Evolutionary conservation across 1,139 yeast genomes (phyloP).

Genomic region (Protomyces inundatus): DNA sequence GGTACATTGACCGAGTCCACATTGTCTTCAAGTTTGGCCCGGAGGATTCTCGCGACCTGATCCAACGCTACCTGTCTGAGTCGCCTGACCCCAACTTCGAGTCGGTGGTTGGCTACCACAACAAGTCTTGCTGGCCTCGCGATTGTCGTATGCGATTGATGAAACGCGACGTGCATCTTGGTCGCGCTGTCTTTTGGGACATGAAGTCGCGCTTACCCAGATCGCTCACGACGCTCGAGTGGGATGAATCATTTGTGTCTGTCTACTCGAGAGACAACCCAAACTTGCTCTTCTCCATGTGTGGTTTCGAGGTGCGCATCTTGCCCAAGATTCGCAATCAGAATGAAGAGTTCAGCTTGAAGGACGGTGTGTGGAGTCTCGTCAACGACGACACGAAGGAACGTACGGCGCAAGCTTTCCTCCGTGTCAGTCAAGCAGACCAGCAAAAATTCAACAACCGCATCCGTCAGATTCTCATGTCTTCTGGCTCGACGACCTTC

Average conservation of each 20-base stretch:
- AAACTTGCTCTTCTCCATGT: constrained; percentile 79
- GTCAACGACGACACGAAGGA: constrained; percentile 67
- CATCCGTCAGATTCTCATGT: constrained; percentile 84
- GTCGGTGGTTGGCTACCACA: constrained; percentile 79
- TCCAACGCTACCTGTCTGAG: constrained; percentile 69
- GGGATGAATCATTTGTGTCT: constrained; percentile 80
- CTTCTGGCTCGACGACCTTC: constrained; percentile 93
- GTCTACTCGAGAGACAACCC: constrained; percentile 90
- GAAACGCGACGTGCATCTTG: constrained; percentile 87
- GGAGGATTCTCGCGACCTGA: constrained; percentile 67
- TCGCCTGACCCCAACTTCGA: constrained; percentile 91
- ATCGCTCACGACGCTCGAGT: constrained; percentile 64
- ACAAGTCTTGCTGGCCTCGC: constrained; percentile 90
- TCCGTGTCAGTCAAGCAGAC: constrained; percentile 77
- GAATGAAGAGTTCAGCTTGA: constrained; percentile 40
- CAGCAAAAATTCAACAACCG: constrained; percentile 76
- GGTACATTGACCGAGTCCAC: constrained; percentile 78
- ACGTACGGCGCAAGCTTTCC: constrained; percentile 80
- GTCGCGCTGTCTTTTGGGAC: constrained; percentile 92
- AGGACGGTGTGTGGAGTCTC: constrained; percentile 91
- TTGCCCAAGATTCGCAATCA: constrained; percentile 64
- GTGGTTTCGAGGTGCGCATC: constrained; percentile 90
- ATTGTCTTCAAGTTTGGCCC: constrained; percentile 70
- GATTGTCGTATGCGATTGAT: constrained; percentile 86
- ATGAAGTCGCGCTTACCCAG: constrained; percentile 70